Base-by-base conservation (phyloP, 139 green algal genomes). In the Eudorina sp. region DNA sequence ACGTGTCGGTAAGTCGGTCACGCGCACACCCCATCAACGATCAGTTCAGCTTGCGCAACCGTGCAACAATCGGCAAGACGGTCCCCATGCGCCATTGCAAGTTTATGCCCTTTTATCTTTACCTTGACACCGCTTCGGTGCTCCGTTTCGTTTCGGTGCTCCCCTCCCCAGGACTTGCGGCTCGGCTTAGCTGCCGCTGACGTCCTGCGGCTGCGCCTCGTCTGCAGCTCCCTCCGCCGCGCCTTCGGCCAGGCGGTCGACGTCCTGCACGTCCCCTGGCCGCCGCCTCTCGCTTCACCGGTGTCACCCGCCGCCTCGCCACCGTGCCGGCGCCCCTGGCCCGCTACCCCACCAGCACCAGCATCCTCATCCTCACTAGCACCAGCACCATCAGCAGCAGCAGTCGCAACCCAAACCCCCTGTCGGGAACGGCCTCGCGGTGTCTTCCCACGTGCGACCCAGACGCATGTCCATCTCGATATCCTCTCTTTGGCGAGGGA, bases 401-500 rank as follows among this genome's bases (percentile, higher is more conserved):
- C 73, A 27, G 31, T 1, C 53, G 48, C 4, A 1, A 27, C 51
- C 23, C 45, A 21, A 46, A 6, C 64, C 73, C 48, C 27, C 7
- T 23, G 11, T n/a, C 45, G 43, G 51, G 29, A 36, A 5, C 75
- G n/a, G 27, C 6, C 19, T 5, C 75, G n/a, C 48, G 55, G 48
- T 31, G 75, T 51, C 29, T 69, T 83, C 21, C 75, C 46, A 13
- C 31, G 6, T 0, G 75, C 46, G 18, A 21, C 18, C 14, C 75
- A 83, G n/a, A 14, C 69, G 4, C 55, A 74, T 41, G 11, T 85
- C 16, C 53, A 85, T 9, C 21, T 85, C 40, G 78, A 85, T 27
- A 13, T 74, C 40, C 36, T 74, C 38, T 38, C 78, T 2, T 8
- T 84, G 36, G 73, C 8, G 9, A n/a, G 45, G 25, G 29, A 62